A percentile compares a stretch with the other conserved stretches of the same genome.
phyloP scores from a whole-genome alignment of 345 rosid species.

The Clausena lansium region DNA sequence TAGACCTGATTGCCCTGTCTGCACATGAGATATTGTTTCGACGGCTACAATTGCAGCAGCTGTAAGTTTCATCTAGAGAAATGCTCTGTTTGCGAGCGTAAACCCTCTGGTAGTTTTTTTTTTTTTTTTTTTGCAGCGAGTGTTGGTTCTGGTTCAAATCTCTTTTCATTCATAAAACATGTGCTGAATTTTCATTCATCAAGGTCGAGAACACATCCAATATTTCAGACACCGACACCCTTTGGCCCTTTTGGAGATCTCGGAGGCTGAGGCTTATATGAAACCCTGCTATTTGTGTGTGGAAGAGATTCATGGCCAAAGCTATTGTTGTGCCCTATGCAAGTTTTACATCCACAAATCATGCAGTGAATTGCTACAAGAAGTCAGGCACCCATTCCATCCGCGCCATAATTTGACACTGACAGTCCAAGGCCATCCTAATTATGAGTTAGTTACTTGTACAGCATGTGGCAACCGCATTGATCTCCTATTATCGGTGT shows the following conservation, averaged over 20 bases:
- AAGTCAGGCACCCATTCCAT: neutral
- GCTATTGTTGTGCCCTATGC: neutral
- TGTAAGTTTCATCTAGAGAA: neutral
- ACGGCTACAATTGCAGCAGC: neutral
- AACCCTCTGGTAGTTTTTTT: neutral
- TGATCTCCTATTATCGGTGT: neutral
- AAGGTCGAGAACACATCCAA: neutral
- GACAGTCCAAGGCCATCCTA: no score
- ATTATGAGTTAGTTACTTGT: no score
- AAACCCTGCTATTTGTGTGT: neutral
- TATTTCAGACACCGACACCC: neutral
- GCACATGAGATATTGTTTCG: rapidly evolving
- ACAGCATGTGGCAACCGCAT: neutral
- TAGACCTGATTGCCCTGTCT: neutral
- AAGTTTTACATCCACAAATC: neutral
- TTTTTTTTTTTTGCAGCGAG: neutral
- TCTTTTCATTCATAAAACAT: neutral
- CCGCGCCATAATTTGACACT: neutral
- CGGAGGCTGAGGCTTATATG: neutral
- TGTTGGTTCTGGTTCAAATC: neutral
- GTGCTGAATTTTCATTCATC: neutral
- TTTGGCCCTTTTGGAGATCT: neutral
- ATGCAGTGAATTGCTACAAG: neutral
- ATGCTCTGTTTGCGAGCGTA: neutral
- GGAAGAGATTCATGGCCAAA: neutral